Evolutionary conservation across 2,329 filamentous ascomycete genomes (phyloP), one percentile per base, ranked within the genome.

Genomic region (Alternaria postmessia): DNA sequence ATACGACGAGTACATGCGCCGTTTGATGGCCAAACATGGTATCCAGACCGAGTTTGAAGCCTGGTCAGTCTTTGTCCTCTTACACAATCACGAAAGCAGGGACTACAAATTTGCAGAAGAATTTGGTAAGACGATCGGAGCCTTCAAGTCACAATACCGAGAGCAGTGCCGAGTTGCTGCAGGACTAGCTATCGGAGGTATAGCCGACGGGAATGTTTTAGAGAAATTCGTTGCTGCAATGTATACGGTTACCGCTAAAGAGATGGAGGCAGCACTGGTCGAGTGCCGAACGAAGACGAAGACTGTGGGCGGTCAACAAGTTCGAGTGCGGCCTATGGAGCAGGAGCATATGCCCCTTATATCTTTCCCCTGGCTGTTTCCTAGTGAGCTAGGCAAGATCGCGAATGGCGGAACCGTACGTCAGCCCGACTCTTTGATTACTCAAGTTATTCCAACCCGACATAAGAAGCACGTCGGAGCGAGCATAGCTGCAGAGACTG

Each of bases 321-420:
- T 81, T 7, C 78, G 77, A 5, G 41, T 73, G 12, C 74, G 78
- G 22, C 75, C 72, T 20, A 79, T 80, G 71, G 79, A 78, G 11
- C 71, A 82, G 2, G 81, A 81, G 8, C 91, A 81, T 2, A 90
- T 93, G 84, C 94, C 95, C 0, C 81, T 98, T 8, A 95, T 97
- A 69, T 95, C 90, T 60, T 98, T 97, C 69, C 94, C 95, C 0
- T 99, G 95, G 95, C 82, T 98, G 2, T 96, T 98, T 65, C 84
- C 88, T 12, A 84, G 85, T 44, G 86, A 93, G 60, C 82, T 96
- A 4, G 89, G 90, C 1, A 84, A 84, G 48, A 88, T 96, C 68
- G 91, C 90, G 1, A 87, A 80, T 26, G 78, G 73, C 46, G 64
- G 56, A 32, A 32, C 7, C 18, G 36, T 32, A 8, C 51, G 47